Conservation (phyloP, 345 rosid species). For the Brassica juncea region DNA sequence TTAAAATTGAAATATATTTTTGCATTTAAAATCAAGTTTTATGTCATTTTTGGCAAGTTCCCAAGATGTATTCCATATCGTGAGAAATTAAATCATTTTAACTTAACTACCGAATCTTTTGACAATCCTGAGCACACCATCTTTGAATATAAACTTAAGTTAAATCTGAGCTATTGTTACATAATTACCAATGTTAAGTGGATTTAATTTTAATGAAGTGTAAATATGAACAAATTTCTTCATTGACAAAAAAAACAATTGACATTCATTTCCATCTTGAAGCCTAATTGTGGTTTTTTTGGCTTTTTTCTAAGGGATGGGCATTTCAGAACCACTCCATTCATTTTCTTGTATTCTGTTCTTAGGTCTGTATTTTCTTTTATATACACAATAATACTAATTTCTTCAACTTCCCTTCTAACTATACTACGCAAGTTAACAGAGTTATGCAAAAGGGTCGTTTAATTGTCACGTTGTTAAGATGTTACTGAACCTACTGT, state of each 20-base stretch:
- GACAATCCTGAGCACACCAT: neutral
- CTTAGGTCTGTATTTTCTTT: neutral
- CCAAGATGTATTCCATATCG: too few relatives aligned
- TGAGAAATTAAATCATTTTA: too few relatives aligned
- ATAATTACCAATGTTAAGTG: neutral
- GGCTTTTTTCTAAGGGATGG: neutral
- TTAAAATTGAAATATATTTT: too few relatives aligned
- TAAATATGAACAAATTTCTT: neutral
- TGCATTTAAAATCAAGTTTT: too few relatives aligned
- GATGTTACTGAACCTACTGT: neutral
- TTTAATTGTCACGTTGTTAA: neutral
- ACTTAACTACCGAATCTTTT: neutral
- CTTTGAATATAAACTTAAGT: neutral
- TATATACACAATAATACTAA: neutral
- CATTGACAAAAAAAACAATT: neutral
- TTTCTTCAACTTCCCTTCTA: slow-evolving; percentile 1
- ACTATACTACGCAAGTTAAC: neutral
- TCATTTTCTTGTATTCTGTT: neutral
- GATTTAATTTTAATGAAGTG: neutral
- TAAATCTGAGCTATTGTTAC: neutral
- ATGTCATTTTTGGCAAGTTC: too few relatives aligned
- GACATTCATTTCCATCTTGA: neutral
- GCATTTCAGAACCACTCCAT: neutral
- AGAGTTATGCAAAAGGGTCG: neutral
- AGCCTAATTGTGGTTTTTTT: neutral